phyloP scores from a whole-genome alignment of 1,284 basidiomycete species.

The Apiotrichum siamense region DNA sequence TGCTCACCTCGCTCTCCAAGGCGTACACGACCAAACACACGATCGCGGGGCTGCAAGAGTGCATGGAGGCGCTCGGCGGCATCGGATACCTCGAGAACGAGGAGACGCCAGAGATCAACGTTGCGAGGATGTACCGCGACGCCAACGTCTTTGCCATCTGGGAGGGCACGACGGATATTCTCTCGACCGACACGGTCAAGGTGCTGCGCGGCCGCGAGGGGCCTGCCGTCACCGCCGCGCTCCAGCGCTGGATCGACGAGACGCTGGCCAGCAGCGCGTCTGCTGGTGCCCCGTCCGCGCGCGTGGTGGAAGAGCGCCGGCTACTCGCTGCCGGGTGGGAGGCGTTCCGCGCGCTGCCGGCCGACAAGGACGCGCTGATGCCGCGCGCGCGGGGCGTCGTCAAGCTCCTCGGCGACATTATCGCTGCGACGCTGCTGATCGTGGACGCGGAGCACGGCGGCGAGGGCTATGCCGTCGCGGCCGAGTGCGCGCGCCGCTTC shows the following conservation, averaged over 20 bases:
- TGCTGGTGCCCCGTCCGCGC: not conserved
- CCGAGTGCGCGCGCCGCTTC: constrained; percentile 11
- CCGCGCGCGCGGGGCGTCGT: constrained; percentile 8
- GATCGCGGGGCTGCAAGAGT: constrained; percentile 67
- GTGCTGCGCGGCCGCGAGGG: constrained; percentile 10
- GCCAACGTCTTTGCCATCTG: constrained; percentile 70
- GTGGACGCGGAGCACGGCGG: constrained; percentile 13
- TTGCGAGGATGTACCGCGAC: constrained; percentile 54
- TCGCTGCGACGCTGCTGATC: constrained; percentile 10
- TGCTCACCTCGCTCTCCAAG: constrained; percentile 66
- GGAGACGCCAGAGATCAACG: constrained; percentile 50
- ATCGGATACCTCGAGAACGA: constrained; percentile 68
- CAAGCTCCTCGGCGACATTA: constrained; percentile 11
- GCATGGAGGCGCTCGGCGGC: constrained; percentile 73
- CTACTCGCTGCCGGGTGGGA: not conserved
- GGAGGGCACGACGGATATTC: constrained; percentile 58
- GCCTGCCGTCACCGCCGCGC: not conserved
- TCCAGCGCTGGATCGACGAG: constrained; percentile 7
- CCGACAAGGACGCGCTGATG: constrained; percentile 6
- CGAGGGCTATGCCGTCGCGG: constrained; percentile 7
- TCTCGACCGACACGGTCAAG: constrained; percentile 18
- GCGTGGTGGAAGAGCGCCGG: too few relatives aligned
- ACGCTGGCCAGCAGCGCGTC: not conserved
- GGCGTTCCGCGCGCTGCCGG: not conserved
- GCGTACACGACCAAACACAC: constrained; percentile 64